Evolutionary conservation across 73 alveolate species (phyloP), one percentile per base, ranked within the genome.

Genomic region (Stentor roeselii): DNA sequence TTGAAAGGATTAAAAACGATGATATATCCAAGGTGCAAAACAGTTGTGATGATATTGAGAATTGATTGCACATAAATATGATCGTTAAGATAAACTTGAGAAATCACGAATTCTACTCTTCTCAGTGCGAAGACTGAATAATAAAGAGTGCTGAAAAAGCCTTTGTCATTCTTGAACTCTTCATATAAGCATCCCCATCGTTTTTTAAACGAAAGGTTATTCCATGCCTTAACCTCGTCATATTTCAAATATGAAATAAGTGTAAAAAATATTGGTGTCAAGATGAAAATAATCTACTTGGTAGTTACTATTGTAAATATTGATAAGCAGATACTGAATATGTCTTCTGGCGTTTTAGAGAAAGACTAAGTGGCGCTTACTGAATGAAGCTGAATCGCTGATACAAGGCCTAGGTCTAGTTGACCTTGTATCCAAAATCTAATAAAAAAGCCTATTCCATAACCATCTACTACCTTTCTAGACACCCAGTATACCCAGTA

Each of bases 91-190:
- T 27, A 67, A 27, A 67, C 41, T 2, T 67, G 80, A 1, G 80
- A 21, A 1, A 67, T 30, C 21, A 67, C 37, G 34, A 67, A 67
- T 27, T 27, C 14, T 67, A 2, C 0, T 1, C 80, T 21, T 32
- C 80, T 67, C 37, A 32, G 27, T 27, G 37, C 11, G 2, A 21
- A 67, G 2, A 67, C 27, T 0, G 80, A 27, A 67, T 67, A 67
- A 67, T 0, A 67, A 14, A 27, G 80, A 21, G 80, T 67, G 41
- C 80, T 67, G 42, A 67, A 21, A 67, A 67, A 67, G 21, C 80
- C 80, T 30, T 0, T 2, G 34, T 67, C 34, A 34, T 67, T 67
- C 41, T 67, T 67, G 80, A 67, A 67, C 42, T 67, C 80, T n/a
- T 67, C n/a, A 67, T 67, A 67, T 34, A 67, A 2, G 0, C 42